Conservation (phyloP, 495 filamentous ascomycete genomes). For the Penicillium malachiteum region DNA sequence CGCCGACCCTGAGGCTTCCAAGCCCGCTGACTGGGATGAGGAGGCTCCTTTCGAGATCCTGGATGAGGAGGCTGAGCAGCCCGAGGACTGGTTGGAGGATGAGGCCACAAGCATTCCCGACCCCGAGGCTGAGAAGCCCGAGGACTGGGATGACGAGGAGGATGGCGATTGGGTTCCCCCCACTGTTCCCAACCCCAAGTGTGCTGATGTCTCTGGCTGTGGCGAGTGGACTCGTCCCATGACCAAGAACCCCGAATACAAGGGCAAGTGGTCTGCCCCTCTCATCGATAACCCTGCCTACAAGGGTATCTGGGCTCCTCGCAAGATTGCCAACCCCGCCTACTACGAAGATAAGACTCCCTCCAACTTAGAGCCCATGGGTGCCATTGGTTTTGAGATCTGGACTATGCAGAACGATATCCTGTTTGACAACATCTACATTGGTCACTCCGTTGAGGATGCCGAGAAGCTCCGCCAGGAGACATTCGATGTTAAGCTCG, state of each 20-base stretch:
- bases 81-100: constrained; percentile 94
- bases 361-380: constrained; percentile 95
- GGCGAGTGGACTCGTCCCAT: constrained; percentile 89
- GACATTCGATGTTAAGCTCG: constrained; percentile 90
- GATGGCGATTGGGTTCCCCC: constrained; percentile 98
- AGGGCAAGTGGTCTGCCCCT: constrained; percentile 96
- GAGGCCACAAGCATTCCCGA: constrained; percentile 85
- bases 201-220: constrained; percentile 88
- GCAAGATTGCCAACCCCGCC: constrained; percentile 94
- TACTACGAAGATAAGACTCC: constrained; percentile 98
- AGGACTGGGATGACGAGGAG: constrained; percentile 99
- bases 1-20: constrained; percentile 86
- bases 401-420: constrained; percentile 99
- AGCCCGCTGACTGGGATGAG: constrained; percentile 99
- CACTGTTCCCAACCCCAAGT: constrained; percentile 94
- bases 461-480: constrained; percentile 86
- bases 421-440: constrained; percentile 99
- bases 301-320: constrained; percentile 93
- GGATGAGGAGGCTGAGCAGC: constrained; percentile 87
- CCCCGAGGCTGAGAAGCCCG: constrained; percentile 96
- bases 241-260: constrained; percentile 96
- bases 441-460: constrained; percentile 95
- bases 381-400: constrained; percentile 97
- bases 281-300: constrained; percentile 98
- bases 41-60: constrained; percentile 94